These are phyloP conservation scores for Monosporozyma unispora DNA, from an alignment of 805 yeast species.

Conservation along the genomic window DNA sequence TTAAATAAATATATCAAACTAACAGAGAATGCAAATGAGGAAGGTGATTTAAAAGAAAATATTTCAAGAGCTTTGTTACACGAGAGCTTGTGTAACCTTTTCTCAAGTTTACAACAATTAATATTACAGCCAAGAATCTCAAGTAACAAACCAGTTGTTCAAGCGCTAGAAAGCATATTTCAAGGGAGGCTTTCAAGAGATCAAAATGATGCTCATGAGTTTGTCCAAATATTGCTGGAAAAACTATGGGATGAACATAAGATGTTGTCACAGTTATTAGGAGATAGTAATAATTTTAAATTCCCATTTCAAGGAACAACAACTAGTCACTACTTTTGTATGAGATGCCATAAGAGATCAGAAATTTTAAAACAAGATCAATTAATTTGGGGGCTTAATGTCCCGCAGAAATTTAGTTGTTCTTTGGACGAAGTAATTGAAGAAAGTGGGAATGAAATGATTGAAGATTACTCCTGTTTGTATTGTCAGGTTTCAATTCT, in stretches of 20 bases:
- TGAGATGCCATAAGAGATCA: conserved; percentile 54
- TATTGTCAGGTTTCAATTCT: conserved; percentile 50
- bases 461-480: conserved; percentile 73
- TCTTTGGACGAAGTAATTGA: conserved; percentile 46
- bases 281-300: neutral
- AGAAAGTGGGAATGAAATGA: conserved; percentile 53
- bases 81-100: conserved; percentile 41
- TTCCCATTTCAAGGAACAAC: conserved; percentile 68
- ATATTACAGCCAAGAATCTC: conserved; percentile 43
- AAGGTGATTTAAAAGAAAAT: conserved; percentile 15
- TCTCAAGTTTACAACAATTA: conserved; percentile 55
- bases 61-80: conserved; percentile 33
- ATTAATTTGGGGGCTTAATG: conserved; percentile 61
- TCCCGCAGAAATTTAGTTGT: conserved; percentile 49
- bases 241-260: conserved; percentile 61
- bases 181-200: conserved; percentile 64
- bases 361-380: conserved; percentile 51
- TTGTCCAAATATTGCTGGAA: conserved; percentile 72
- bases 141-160: conserved; percentile 73
- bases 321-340: conserved; percentile 61
- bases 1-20: conserved; percentile 29
- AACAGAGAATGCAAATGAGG: conserved; percentile 22
- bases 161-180: conserved; percentile 61
- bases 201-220: conserved; percentile 95
- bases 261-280: conserved; percentile 33